These are phyloP conservation scores for Sarocladium oryzae DNA, from an alignment of 2,329 filamentous ascomycete genomes.

Conservation along the genomic window DNA sequence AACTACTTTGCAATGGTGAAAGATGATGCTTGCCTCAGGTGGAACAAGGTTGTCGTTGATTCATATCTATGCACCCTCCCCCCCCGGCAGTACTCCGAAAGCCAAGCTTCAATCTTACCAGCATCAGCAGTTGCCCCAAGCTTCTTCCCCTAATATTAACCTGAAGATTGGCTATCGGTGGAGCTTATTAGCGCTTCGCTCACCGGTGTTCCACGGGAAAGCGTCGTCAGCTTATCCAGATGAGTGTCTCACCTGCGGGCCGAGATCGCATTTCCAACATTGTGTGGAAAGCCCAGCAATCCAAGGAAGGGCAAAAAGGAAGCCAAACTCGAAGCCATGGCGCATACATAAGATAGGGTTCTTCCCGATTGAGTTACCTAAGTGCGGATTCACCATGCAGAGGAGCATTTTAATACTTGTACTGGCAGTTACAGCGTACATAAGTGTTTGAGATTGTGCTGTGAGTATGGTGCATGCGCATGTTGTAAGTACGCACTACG, in stretches of 20 bases:
- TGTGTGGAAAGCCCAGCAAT: no score
- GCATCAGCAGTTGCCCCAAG: not conserved
- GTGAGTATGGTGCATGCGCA: no score
- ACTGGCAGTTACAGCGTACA: no score
- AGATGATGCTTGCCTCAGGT: not conserved
- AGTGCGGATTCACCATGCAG: no score
- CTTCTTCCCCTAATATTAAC: not conserved
- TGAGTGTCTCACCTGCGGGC: conserved; percentile 1
- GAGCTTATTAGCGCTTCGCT: conserved; percentile 1
- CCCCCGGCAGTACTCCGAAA: conserved; percentile 1
- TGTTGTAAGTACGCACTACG: no score
- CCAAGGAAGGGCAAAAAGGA: not conserved
- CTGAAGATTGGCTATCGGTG: conserved; percentile 4
- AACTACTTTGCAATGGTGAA: no score
- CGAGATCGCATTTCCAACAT: not conserved
- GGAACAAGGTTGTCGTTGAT: not conserved
- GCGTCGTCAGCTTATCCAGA: conserved; percentile 3
- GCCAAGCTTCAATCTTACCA: conserved; percentile 2
- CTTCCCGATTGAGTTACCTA: no score
- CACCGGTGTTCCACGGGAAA: not conserved
- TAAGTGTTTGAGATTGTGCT: no score
- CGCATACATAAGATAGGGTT: not conserved
- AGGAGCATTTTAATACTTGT: no score
- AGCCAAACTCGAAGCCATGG: not conserved
- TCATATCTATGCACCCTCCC: not conserved